Conservation (phyloP, 495 filamentous ascomycete genomes). For the Hypomontagnella submonticulosa region DNA sequence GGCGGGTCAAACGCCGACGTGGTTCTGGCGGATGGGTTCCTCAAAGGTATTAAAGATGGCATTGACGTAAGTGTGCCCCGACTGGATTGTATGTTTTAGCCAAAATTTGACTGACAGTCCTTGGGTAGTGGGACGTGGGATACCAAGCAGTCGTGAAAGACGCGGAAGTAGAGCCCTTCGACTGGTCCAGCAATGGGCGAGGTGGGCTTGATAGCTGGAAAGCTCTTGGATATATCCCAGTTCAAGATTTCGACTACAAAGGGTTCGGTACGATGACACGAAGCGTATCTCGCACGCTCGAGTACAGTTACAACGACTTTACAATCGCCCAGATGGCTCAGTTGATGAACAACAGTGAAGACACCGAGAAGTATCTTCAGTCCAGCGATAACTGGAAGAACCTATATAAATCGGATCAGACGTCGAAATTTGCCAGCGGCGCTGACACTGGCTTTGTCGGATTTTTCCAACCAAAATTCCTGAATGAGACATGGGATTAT, state of each 20-base stretch:
- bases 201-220: constrained; percentile 78
- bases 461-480: constrained; percentile 74
- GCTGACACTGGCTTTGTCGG: constrained; percentile 71
- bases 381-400: constrained; percentile 75
- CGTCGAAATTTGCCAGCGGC: constrained; percentile 66
- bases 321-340: constrained; percentile 73
- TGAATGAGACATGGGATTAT: constrained; percentile 74
- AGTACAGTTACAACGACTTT: constrained; percentile 84
- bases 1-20: constrained; percentile 86
- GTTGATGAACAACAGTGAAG: constrained; percentile 61
- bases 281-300: constrained; percentile 76
- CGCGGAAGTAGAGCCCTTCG: constrained; percentile 75
- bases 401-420: constrained; percentile 72
- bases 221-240: constrained; percentile 72
- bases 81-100: neutral
- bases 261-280: constrained; percentile 77
- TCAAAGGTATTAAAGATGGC: constrained; percentile 70
- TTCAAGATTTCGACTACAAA: constrained; percentile 73
- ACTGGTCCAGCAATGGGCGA: constrained; percentile 77
- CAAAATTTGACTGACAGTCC: neutral
- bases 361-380: constrained; percentile 69
- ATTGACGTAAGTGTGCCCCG: constrained; percentile 64
- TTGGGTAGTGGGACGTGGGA: constrained; percentile 68
- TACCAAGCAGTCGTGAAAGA: constrained; percentile 80
- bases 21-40: constrained; percentile 73